Evolutionary conservation across 225 moss, liverwort and hornwort genomes (phyloP), one percentile per base, ranked within the genome.

Genomic region (Antitrichia curtipendula): DNA sequence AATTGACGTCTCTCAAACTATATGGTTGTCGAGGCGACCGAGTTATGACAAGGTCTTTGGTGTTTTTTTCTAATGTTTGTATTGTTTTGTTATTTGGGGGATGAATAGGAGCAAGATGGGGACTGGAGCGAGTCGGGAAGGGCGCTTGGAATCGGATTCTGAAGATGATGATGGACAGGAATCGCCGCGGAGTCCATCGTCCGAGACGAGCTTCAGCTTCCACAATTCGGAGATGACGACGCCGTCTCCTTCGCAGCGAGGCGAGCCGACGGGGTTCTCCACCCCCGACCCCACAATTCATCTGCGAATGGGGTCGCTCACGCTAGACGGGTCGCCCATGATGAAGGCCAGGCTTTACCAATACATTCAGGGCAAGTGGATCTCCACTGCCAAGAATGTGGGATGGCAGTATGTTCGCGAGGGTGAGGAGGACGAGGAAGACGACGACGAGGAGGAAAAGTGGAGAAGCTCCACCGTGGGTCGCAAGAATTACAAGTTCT

Each of bases 291-390:
- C 92, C 57, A 87, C 89, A 8, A 84, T 87, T 73, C 68, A 82
- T 62, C 78, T 91, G 75, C 88, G 83, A 59, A 78, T 93, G 58
- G 90, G 88, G 23, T 86, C 91, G n/a, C 93, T 94, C 25, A 62
- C 91, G 50, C 79, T 94, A 71, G 84, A 77, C 38, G 86, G 69
- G 29, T 68, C 75, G 58, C 40, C 87, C 4, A 34, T 82, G 74
- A 78, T 38, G 86, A 92, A 89, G 85, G 98, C 93, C 49, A 97
- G 94, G 81, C 90, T 98, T 18, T 97, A 89, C 87, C 85, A 92
- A 1, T 94, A 98, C 68, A 79, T 90, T 8, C 94, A 94, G 60
- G 92, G 95, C 9, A 93, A 94, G 28, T 98, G 98, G 97, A 86
- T 93, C 23, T 83, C 91, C 14, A 91, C 90, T 81, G 86, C 92